Evolutionary conservation across 352 stramenopile species (phyloP), one percentile per base, ranked within the genome.

Genomic region (Pythium aristosporum): DNA sequence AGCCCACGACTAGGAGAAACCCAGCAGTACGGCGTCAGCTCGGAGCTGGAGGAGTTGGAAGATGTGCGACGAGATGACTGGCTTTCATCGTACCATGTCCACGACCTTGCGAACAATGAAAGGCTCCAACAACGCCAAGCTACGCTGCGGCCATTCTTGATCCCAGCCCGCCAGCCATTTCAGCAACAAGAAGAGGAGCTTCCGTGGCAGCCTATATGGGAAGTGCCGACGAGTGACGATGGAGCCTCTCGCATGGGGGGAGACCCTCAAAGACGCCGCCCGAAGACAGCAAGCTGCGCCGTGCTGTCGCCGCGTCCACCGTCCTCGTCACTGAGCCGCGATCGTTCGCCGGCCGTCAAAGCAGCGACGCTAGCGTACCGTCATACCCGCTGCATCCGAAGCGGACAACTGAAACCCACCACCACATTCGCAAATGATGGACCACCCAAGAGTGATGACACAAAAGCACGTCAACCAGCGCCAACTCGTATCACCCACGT

Each of bases 11-110:
- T 11, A n/a, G 9, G 8, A 34, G 46, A 37, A 75, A 56, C 9
- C 23, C 21, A 39, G 47, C 13, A 34, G 2, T 16, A 39, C 12
- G 21, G 1, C 3, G 6, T 46, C 16, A 30, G 13, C 44, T 16
- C 34, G 21, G 37, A 50, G 3, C 36, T 58, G 1, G 2, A 18
- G 11, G 7, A 32, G 10, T 37, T 64, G 2, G 57, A 64, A 36
- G 34, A n/a, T 5, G 25, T 56, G 15, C 62, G 73, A 21, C 68
- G 75, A 12, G 65, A 46, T 0, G 52, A 84, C 20, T 88, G 79
- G 79, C 63, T 86, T 44, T 41, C 73, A 18, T 88, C 76, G 2
- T 44, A 72, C 10, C 60, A 80, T 6, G 57, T 82, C 12, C 70
- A 72, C 21, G 30, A 57, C 0, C 49, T 73, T 6, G 63, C 41